These are phyloP conservation scores for Neofusicoccum umdonicola DNA, from an alignment of 2,329 filamentous ascomycete genomes.

Conservation along the genomic window DNA sequence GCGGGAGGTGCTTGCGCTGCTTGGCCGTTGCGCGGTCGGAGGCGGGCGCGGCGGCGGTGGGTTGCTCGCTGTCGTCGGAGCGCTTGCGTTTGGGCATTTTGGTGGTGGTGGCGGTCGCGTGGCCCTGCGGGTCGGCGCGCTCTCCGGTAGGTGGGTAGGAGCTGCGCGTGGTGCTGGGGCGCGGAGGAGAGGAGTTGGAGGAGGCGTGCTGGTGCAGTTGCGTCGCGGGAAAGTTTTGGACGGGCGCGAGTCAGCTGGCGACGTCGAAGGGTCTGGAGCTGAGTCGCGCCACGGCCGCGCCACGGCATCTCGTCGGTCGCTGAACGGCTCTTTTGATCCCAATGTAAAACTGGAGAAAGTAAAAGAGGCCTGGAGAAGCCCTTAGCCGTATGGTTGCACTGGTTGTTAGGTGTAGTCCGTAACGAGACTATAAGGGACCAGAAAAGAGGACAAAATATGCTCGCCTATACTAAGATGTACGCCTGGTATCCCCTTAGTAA, in stretches of 20 bases:
- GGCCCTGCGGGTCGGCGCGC: neutral
- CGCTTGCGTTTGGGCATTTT: conserved; percentile 38
- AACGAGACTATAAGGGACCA: too few species aligned
- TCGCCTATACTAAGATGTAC: too few species aligned
- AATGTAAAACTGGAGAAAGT: too few species aligned
- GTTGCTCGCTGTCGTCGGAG: conserved; percentile 10
- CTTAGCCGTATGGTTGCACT: too few species aligned
- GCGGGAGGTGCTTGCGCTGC: conserved; percentile 21
- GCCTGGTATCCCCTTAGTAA: too few species aligned
- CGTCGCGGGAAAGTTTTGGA: neutral
- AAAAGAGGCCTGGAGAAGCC: too few species aligned
- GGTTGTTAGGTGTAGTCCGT: too few species aligned
- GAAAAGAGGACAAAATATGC: too few species aligned
- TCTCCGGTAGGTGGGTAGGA: neutral
- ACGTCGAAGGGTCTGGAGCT: too few species aligned
- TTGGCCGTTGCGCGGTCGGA: neutral
- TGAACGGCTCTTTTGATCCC: too few species aligned
- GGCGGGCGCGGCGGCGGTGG: conserved; percentile 19
- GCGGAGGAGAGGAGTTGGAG: neutral
- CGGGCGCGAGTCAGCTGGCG: neutral
- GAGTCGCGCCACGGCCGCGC: too few species aligned
- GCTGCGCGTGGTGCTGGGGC: neutral
- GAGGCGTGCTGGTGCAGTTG: neutral
- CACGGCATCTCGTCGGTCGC: too few species aligned
- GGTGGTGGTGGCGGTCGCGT: neutral